Conservation (phyloP, 1,139 yeast genomes). For the Blastobotrys ciferrii region DNA sequence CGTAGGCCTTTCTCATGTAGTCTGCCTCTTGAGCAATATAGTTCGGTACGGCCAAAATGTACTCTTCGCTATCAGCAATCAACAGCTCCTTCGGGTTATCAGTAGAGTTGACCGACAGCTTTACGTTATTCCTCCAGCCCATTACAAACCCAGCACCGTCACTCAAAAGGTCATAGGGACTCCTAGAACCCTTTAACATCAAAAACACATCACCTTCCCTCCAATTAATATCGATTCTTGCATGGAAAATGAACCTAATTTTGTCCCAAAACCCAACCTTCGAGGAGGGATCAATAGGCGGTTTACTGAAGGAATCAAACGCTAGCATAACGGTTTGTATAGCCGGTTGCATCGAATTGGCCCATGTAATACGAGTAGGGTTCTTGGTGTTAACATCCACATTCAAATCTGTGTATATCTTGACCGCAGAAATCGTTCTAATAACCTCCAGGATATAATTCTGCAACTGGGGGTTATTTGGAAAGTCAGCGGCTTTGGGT, state of each 20-base stretch:
- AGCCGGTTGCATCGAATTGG: conserved; percentile 80
- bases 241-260: conserved; percentile 59
- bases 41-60: conserved; percentile 65
- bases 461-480: conserved; percentile 36
- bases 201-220: conserved; percentile 47
- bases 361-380: conserved; percentile 80
- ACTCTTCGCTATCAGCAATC: conserved; percentile 61
- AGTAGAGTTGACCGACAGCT: conserved; percentile 57
- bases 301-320: conserved; percentile 80
- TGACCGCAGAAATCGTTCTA: conserved; percentile 75
- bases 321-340: conserved; percentile 77
- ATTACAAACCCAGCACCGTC: conserved; percentile 76
- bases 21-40: conserved; percentile 36
- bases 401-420: conserved; percentile 61
- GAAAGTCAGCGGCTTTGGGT: conserved; percentile 40
- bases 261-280: conserved; percentile 81
- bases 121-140: conserved; percentile 69
- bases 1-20: conserved; percentile 27
- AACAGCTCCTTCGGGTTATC: conserved; percentile 63
- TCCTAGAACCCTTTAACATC: conserved; percentile 66
- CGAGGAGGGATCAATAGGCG: conserved; percentile 80
- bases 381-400: conserved; percentile 54
- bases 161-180: conserved; percentile 73
- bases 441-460: conserved; percentile 61
- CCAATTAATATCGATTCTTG: conserved; percentile 50